Evolutionary conservation across 192 early-diverging fungal genomes (phyloP), one percentile per base, ranked within the genome.

Genomic region (Geosiphon pyriformis): DNA sequence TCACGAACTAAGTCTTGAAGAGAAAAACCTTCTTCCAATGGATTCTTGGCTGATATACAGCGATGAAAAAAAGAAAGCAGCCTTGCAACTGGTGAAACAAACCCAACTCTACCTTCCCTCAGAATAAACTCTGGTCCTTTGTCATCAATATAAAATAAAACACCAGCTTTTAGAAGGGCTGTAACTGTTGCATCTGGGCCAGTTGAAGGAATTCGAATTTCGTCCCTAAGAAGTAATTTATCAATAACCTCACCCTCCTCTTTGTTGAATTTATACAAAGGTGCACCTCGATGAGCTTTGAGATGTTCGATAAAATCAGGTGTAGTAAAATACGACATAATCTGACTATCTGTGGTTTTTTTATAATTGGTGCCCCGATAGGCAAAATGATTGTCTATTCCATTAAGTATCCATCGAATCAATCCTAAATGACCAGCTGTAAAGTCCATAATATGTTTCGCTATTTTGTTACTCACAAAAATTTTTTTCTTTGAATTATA

Each of bases 251-350:
- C 61, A 2, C 48, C 61, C 51, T 63, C 48, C 22, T 15, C 30
- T 3, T 25, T 33, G 48, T 49, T 63, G 29, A 63, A 63, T 33
- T 63, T 63, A 17, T 63, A 63, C 20, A 51, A 48, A 2, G 48
- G 61, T 22, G 61, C 61, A 8, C 61, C 61, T 31, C 61, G 35
- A 63, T 63, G 61, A 23, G 61, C 46, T 63, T 63, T 63, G 32
- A 63, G 18, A 34, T 63, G 61, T 52, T 63, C 61, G 23, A 63
- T 63, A 15, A 63, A 63, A 30, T 63, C 61, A 7, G 25, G 30
- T 32, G 61, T 50, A 2, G 7, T 52, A 20, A 63, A 63, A 51
- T 63, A 63, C 27, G 48, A 51, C 61, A 63, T 63, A 32, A 63
- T 63, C 20, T 63, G 27, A 2, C 10, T 4, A 51, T 63, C 61